Conservation (phyloP, 306 rosid genomes). For the Astragalus glycyphyllos region DNA sequence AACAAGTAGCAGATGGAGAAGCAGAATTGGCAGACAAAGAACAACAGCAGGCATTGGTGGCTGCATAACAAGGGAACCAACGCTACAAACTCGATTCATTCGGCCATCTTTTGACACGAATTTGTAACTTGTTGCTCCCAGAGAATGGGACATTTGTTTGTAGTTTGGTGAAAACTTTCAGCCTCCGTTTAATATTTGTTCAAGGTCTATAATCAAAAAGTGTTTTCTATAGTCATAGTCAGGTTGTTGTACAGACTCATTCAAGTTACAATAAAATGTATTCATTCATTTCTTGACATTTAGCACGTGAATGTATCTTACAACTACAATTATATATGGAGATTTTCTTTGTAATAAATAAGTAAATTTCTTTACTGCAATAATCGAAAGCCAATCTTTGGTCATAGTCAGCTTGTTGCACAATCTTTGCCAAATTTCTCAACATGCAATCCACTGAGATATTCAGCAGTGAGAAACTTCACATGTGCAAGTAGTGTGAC, state of each 20-base stretch:
- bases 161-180: background rate
- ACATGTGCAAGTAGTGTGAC: background rate
- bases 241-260: constrained; percentile 33
- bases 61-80: constrained; percentile 30
- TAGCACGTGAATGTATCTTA: constrained; percentile 18
- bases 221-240: constrained; percentile 9
- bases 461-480: constrained; percentile 13
- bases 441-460: background rate
- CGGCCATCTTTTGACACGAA: constrained; percentile 4
- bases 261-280: constrained; percentile 15
- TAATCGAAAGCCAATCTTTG: background rate
- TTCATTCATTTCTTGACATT: constrained; percentile 26
- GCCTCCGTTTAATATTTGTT: constrained; percentile 1
- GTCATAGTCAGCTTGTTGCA: background rate
- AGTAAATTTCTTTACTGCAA: background rate
- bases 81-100: constrained; percentile 23
- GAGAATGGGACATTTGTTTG: constrained; percentile 28
- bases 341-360: constrained; percentile 27
- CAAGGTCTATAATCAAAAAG: constrained; percentile 9
- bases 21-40: constrained; percentile 48
- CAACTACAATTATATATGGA: constrained; percentile 11
- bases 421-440: background rate
- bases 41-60: constrained; percentile 49
- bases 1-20: constrained; percentile 51
- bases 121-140: constrained; percentile 11